These are phyloP conservation scores for Friedmanniomyces endolithicus DNA, from an alignment of 495 filamentous ascomycete species.

Conservation along the genomic window DNA sequence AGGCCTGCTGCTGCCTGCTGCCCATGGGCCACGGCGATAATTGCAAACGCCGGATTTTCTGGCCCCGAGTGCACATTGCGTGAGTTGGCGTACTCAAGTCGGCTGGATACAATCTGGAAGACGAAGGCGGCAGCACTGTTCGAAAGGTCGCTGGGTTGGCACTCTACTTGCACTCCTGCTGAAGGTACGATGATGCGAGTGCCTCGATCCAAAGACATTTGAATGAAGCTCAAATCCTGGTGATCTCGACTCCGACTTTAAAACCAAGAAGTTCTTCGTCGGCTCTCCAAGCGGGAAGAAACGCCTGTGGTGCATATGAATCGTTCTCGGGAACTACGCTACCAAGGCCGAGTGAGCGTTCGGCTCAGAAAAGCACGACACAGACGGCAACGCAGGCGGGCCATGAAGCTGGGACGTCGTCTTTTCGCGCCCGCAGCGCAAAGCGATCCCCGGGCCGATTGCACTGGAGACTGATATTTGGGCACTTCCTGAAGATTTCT, in stretches of 20 bases:
- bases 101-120: neutral
- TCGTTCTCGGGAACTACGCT: neutral
- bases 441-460: neutral
- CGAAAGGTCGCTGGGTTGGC: neutral
- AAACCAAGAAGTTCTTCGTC: neutral
- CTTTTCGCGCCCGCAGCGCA: neutral
- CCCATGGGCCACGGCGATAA: too few relatives aligned
- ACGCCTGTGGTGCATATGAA: neutral
- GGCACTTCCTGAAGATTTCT: neutral
- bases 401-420: neutral
- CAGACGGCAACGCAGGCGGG: neutral
- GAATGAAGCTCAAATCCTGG: neutral
- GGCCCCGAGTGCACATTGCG: too few relatives aligned
- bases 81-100: neutral
- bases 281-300: constrained; percentile 2
- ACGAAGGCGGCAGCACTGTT: neutral
- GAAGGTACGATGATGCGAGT: neutral
- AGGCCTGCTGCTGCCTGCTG: too few relatives aligned
- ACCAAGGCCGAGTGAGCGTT: too few relatives aligned
- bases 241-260: neutral
- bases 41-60: too few relatives aligned
- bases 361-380: neutral
- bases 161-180: neutral
- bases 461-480: neutral
- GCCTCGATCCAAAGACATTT: neutral